phyloP scores from a whole-genome alignment of 2,329 filamentous ascomycete species.

The Epichloe amarillans region DNA sequence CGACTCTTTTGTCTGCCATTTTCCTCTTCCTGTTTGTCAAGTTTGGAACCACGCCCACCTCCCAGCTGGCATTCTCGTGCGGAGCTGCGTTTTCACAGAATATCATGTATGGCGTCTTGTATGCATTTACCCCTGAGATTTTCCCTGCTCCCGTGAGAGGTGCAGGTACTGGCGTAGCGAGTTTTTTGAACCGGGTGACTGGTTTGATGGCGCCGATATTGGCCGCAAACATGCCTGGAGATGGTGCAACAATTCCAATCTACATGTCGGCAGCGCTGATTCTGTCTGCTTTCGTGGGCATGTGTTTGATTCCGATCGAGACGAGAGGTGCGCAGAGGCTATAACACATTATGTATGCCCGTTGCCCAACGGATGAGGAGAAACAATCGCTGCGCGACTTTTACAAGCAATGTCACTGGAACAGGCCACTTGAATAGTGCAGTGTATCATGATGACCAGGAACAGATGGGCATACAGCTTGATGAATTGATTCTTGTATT shows the following conservation, averaged over 20 bases:
- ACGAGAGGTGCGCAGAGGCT: slow-evolving; percentile 45
- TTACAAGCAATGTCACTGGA: too few species aligned
- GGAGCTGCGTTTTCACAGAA: slow-evolving; percentile 61
- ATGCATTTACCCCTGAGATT: slow-evolving; percentile 65
- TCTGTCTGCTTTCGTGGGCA: slow-evolving; percentile 43
- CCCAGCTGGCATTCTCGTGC: slow-evolving; percentile 53
- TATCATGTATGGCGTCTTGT: slow-evolving; percentile 66
- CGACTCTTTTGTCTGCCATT: slow-evolving; percentile 52
- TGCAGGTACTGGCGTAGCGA: slow-evolving; percentile 58
- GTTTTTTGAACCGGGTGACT: slow-evolving; percentile 54
- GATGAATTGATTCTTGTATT: too few species aligned
- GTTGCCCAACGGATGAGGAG: too few species aligned
- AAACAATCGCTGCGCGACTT: too few species aligned
- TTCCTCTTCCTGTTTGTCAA: slow-evolving; percentile 57
- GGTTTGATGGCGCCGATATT: slow-evolving; percentile 58
- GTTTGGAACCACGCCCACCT: slow-evolving; percentile 39
- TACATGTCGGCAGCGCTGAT: slow-evolving; percentile 45
- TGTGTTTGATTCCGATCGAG: slow-evolving; percentile 49
- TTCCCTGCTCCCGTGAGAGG: slow-evolving; percentile 61
- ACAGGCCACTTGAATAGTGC: too few species aligned
- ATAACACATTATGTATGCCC: slow-evolving; percentile 16
- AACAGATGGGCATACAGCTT: too few species aligned
- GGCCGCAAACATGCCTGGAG: slow-evolving; percentile 45
- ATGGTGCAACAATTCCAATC: slow-evolving; percentile 43
- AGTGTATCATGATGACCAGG: too few species aligned